phyloP scores from a whole-genome alignment of 768 basidiomycete genomes.

The Suillus subaureus region DNA sequence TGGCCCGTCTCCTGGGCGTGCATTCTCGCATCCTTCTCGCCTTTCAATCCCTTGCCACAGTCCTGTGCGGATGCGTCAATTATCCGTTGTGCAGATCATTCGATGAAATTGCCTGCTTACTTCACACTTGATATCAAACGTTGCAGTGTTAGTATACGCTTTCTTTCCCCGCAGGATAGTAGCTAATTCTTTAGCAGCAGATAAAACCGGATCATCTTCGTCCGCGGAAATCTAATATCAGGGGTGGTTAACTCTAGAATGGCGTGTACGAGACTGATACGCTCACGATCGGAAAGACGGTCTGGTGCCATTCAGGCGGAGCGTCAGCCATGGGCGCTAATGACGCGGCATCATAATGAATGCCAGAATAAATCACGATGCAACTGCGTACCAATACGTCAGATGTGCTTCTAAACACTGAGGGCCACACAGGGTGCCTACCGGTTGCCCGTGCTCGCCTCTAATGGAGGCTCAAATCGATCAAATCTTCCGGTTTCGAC shows the following conservation, averaged over 20 bases:
- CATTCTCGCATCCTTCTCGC: constrained; percentile 89
- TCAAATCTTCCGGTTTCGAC: constrained; percentile 92
- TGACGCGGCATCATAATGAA: constrained; percentile 93
- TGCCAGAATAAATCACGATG: constrained; percentile 90
- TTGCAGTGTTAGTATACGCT: constrained; percentile 89
- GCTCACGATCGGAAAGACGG: constrained; percentile 67
- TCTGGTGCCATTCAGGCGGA: constrained; percentile 88
- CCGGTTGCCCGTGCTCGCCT: constrained; percentile 37
- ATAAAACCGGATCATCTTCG: constrained; percentile 55
- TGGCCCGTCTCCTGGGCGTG: constrained; percentile 92
- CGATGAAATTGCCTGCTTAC: constrained; percentile 39
- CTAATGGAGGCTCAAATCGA: constrained; percentile 63
- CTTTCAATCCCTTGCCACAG: constrained; percentile 85
- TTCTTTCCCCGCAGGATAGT: constrained; percentile 70
- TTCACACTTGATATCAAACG: constrained; percentile 89
- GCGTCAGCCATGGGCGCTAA: constrained; percentile 77
- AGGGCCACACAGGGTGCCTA: constrained; percentile 5
- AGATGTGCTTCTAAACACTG: background rate
- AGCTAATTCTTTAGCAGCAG: constrained; percentile 72
- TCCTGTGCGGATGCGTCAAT: constrained; percentile 43
- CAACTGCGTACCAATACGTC: constrained; percentile 42
- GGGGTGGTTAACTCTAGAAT: background rate
- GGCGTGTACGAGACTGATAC: constrained; percentile 1
- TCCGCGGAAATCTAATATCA: constrained; percentile 28
- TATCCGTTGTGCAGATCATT: constrained; percentile 9